A percentile compares a stretch with the other conserved stretches of the same genome.
Conservation (phyloP, 345 rosid species). For the Rhizophora apiculata region DNA sequence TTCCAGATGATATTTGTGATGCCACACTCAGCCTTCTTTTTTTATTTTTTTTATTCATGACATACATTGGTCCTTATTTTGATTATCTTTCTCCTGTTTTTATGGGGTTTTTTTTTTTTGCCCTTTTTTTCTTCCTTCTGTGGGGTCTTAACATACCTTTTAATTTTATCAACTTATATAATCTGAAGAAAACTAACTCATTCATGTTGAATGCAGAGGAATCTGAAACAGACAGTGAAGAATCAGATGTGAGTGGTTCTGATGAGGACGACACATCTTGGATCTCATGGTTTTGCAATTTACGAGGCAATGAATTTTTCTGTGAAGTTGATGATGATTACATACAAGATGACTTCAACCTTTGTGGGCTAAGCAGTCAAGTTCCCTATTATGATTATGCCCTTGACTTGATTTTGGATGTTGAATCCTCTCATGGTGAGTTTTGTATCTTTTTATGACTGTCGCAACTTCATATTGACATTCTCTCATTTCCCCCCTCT, state of each 20-base stretch:
- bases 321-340: constrained; percentile 99
- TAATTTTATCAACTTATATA: no score
- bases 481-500: not conserved
- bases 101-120: no score
- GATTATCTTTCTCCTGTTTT: no score
- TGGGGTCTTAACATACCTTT: no score
- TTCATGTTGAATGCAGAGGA: constrained; percentile 38
- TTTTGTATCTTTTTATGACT: not conserved
- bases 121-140: no score
- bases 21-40: no score
- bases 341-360: constrained; percentile 94
- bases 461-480: not conserved
- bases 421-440: constrained; percentile 91
- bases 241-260: constrained; percentile 93
- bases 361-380: constrained; percentile 93
- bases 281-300: constrained; percentile 95
- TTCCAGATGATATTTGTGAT: no score
- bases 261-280: constrained; percentile 97
- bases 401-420: constrained; percentile 93
- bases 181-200: no score
- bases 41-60: no score
- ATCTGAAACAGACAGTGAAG: constrained; percentile 92
- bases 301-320: constrained; percentile 94
- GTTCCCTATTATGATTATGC: constrained; percentile 97
- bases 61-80: no score